Evolutionary conservation across 2,329 filamentous ascomycete genomes (phyloP).

Genomic region (Colletotrichum zoysiae): DNA sequence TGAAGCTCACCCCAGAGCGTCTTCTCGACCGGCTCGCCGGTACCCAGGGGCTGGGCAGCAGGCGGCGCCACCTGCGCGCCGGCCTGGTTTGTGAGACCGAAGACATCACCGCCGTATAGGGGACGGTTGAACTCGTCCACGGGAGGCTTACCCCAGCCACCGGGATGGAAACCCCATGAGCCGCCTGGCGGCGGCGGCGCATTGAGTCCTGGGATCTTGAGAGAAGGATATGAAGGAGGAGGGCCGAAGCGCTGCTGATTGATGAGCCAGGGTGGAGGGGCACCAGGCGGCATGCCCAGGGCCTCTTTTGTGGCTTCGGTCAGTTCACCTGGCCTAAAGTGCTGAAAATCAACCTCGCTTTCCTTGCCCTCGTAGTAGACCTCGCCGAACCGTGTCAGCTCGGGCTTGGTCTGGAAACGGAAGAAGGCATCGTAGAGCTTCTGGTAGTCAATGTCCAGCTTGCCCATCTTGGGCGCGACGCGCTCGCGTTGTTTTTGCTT

Average conservation of each 20-base stretch:
- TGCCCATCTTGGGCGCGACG: constrained; percentile 95
- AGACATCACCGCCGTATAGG: constrained; percentile 93
- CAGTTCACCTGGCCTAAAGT: constrained; percentile 90
- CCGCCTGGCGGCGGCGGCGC: constrained; percentile 90
- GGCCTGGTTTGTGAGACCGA: constrained; percentile 75
- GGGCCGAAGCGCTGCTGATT: constrained; percentile 96
- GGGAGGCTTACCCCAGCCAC: constrained; percentile 95
- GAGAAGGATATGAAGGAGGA: constrained; percentile 93
- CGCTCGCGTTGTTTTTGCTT: constrained; percentile 97
- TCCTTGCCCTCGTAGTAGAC: constrained; percentile 99
- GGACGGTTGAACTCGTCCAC: constrained; percentile 94
- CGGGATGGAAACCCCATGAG: constrained; percentile 94
- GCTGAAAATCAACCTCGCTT: constrained; percentile 92
- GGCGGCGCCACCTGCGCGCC: constrained; percentile 53
- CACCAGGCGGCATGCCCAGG: constrained; percentile 91
- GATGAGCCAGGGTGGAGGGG: constrained; percentile 96
- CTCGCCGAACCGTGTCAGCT: constrained; percentile 93
- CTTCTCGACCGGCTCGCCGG: constrained; percentile 86
- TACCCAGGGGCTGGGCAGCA: constrained; percentile 49
- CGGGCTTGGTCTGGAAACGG: constrained; percentile 95
- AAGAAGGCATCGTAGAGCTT: constrained; percentile 99
- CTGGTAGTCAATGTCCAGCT: constrained; percentile 97
- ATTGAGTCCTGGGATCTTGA: constrained; percentile 95
- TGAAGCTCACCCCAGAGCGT: constrained; percentile 94
- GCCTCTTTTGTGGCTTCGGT: constrained; percentile 92